Conservation (phyloP, 495 filamentous ascomycete genomes). For the Aspergillus egyptiacus region DNA sequence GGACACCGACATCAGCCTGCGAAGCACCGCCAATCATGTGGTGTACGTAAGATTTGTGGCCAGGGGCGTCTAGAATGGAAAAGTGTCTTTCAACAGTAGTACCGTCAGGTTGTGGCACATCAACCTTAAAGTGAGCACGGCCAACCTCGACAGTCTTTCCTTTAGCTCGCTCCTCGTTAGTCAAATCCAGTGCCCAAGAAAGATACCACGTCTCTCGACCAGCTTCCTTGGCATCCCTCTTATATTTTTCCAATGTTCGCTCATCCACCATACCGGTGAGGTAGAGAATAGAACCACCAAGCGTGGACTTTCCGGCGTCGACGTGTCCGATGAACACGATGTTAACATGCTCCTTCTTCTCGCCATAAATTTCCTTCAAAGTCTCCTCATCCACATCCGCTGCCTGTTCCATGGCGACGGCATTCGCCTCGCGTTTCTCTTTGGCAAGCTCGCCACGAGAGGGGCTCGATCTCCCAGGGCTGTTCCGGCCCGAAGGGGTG, state of each 20-base stretch:
- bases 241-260: slow-evolving; percentile 96
- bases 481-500: slow-evolving; percentile 70
- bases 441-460: slow-evolving; percentile 45
- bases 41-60: slow-evolving; percentile 93
- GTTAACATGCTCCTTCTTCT: slow-evolving; percentile 84
- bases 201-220: slow-evolving; percentile 98
- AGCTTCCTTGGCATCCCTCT: slow-evolving; percentile 89
- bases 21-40: slow-evolving; percentile 96
- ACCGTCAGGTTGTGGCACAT: slow-evolving; percentile 51
- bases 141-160: slow-evolving; percentile 99
- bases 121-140: slow-evolving; percentile 92
- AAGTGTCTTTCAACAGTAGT: slow-evolving; percentile 52
- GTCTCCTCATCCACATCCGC: slow-evolving; percentile 89
- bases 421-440: slow-evolving; percentile 65
- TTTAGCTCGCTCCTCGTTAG: slow-evolving; percentile 91
- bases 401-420: slow-evolving; percentile 78
- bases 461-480: slow-evolving; percentile 53
- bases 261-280: slow-evolving; percentile 98
- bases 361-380: slow-evolving; percentile 92
- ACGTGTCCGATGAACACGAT: slow-evolving; percentile 98
- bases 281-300: slow-evolving; percentile 88
- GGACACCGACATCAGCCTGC: slow-evolving; percentile 90
- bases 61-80: slow-evolving; percentile 92
- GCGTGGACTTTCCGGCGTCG: slow-evolving; percentile 93
- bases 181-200: slow-evolving; percentile 95